Conservation (phyloP, 768 basidiomycete species). For the Termitomyces sp. region DNA sequence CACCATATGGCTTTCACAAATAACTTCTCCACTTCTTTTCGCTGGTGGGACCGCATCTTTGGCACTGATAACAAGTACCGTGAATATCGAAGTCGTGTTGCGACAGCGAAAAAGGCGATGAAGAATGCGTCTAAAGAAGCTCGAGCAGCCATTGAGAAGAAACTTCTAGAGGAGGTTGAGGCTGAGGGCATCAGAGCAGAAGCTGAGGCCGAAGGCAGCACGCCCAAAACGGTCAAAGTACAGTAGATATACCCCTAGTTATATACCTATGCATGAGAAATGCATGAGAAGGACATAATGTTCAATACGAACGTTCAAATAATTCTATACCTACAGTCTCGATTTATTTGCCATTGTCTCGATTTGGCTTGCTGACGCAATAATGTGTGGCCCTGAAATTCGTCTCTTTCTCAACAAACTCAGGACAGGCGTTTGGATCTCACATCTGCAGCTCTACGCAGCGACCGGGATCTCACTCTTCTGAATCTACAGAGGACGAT, state of each 20-base stretch:
- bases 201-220: slow-evolving; percentile 39
- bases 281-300: background rate
- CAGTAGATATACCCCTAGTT: slow-evolving; percentile 20
- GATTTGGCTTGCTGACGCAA: slow-evolving; percentile 21
- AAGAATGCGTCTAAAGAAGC: slow-evolving; percentile 50
- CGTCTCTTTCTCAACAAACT: slow-evolving; percentile 9
- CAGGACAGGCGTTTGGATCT: slow-evolving; percentile 7
- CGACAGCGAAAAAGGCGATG: slow-evolving; percentile 52
- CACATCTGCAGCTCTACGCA: slow-evolving; percentile 4
- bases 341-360: no score
- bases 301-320: background rate
- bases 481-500: slow-evolving; percentile 55
- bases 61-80: slow-evolving; percentile 91
- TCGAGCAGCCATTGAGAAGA: slow-evolving; percentile 48
- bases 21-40: slow-evolving; percentile 92
- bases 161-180: slow-evolving; percentile 65
- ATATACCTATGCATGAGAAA: background rate
- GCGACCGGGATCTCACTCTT: slow-evolving; percentile 16
- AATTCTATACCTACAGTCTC: no score
- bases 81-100: slow-evolving; percentile 65
- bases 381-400: slow-evolving; percentile 14
- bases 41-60: slow-evolving; percentile 86
- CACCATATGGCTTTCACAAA: slow-evolving; percentile 96
- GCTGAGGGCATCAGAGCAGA: slow-evolving; percentile 69
- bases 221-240: slow-evolving; percentile 27